Conservation (phyloP, 192 early-diverging fungal genomes). For the Umbelopsis sp. region DNA sequence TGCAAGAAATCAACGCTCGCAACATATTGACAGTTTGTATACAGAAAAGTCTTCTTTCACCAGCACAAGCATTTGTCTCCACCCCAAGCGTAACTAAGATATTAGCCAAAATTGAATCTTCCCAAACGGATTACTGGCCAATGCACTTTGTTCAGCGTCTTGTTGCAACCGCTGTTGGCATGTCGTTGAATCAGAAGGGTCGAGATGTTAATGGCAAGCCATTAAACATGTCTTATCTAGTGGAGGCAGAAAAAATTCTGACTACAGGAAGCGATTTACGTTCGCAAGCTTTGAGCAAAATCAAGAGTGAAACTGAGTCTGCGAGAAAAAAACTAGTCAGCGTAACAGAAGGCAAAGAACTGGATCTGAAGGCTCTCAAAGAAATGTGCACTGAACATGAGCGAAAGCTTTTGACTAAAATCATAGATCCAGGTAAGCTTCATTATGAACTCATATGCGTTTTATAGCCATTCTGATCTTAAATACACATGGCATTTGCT, state of each 20-base stretch:
- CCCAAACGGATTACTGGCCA: conserved; percentile 48
- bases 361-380: conserved; percentile 27
- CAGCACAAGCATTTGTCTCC: conserved; percentile 31
- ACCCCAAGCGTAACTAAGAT: conserved; percentile 21
- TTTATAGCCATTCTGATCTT: conserved; percentile 7
- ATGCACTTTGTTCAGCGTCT: conserved; percentile 48
- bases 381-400: conserved; percentile 70
- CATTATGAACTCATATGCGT: background rate
- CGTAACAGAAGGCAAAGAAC: background rate
- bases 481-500: background rate
- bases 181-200: conserved; percentile 28
- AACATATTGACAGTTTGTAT: conserved; percentile 38
- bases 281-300: background rate
- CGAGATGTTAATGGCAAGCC: conserved; percentile 36
- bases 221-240: conserved; percentile 11
- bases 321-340: background rate
- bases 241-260: conserved; percentile 2
- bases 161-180: conserved; percentile 51
- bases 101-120: conserved; percentile 33
- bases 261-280: conserved; percentile 7
- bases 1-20: conserved; percentile 50
- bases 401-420: conserved; percentile 71
- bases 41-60: background rate
- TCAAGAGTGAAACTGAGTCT: background rate
- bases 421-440: conserved; percentile 74